These are phyloP conservation scores for Eimeria praecox DNA, from an alignment of 169 alveolate genomes.

Conservation along the genomic window DNA sequence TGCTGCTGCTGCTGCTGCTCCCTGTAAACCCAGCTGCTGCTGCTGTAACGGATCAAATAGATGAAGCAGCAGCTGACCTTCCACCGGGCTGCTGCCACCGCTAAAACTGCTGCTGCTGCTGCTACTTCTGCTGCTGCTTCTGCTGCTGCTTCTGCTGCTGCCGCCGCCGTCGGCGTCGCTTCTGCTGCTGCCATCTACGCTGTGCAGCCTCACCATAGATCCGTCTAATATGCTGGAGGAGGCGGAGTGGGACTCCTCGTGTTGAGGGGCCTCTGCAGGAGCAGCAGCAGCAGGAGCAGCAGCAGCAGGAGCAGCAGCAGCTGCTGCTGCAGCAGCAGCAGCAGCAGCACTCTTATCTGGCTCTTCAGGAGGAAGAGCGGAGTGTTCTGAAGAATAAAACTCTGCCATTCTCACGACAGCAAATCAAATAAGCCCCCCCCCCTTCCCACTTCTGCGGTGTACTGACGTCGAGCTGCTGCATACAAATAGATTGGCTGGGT, in stretches of 20 bases:
- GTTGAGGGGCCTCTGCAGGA: not conserved
- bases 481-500: not conserved
- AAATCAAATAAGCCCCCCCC: not conserved
- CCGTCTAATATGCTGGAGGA: too few species aligned
- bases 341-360: not conserved
- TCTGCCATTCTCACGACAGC: not conserved
- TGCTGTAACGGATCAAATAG: too few species aligned
- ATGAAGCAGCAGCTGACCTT: too few species aligned
- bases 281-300: constrained; percentile 24
- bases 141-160: not conserved
- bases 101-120: not conserved
- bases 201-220: not conserved
- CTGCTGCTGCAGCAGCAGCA: constrained; percentile 8
- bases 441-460: not conserved
- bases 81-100: not conserved
- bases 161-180: not conserved
- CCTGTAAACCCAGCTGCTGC: too few species aligned
- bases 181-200: not conserved
- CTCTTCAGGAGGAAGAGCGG: not conserved
- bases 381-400: not conserved
- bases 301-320: not conserved
- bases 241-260: not conserved
- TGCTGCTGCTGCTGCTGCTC: too few species aligned
- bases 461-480: not conserved
- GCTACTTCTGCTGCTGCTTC: too few species aligned